Percentiles rank a stretch among this genome's conserved stretches.
Evolutionary conservation across 106 monocot species (phyloP).

Genomic region (Platanthera guangdongensis): DNA sequence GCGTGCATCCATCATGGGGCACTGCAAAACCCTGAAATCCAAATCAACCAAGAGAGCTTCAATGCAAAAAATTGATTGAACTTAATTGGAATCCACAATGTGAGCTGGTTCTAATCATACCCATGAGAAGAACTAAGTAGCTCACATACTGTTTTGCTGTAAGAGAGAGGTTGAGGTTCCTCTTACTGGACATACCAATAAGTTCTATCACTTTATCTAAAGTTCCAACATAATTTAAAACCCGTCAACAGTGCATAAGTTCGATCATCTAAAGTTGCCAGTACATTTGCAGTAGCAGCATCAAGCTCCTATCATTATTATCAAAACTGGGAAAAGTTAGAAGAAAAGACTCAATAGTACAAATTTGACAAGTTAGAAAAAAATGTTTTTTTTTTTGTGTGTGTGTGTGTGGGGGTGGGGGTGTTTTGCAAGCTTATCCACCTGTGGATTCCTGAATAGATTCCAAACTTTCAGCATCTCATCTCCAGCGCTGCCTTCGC

Average conservation of each 20-base stretch:
- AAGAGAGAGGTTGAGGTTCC: not conserved
- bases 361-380: too few relatives aligned
- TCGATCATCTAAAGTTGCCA: too few relatives aligned
- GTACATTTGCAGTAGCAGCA: too few relatives aligned
- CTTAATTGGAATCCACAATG: conserved; percentile 9
- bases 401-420: too few relatives aligned
- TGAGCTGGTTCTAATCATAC: conserved; percentile 14
- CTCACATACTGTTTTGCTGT: conserved; percentile 19
- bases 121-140: conserved; percentile 26
- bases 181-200: too few relatives aligned
- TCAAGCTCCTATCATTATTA: too few relatives aligned
- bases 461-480: conserved; percentile 9
- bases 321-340: not conserved
- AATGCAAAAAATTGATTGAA: not conserved
- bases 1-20: conserved; percentile 39
- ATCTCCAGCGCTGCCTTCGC: not conserved
- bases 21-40: conserved; percentile 20
- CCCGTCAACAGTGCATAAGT: too few relatives aligned
- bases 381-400: too few relatives aligned
- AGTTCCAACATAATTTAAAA: too few relatives aligned
- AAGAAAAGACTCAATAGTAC: too few relatives aligned
- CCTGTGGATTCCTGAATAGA: conserved; percentile 11
- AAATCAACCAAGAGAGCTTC: not conserved
- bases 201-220: too few relatives aligned
- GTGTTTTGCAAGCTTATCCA: conserved; percentile 25